These are phyloP conservation scores for Amanita inopinata DNA, from an alignment of 768 basidiomycete genomes.

Conservation along the genomic window DNA sequence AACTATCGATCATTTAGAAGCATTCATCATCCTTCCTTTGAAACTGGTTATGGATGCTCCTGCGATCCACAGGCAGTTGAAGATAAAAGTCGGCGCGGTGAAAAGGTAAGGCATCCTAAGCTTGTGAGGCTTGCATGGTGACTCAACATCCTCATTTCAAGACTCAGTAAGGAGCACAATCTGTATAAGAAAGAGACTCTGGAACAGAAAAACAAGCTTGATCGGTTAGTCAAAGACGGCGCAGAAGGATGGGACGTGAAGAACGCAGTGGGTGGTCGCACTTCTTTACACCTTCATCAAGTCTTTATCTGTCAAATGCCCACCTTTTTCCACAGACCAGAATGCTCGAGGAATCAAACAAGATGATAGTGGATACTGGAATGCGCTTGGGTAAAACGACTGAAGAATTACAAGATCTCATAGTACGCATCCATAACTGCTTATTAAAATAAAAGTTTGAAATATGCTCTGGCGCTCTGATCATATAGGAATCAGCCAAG, in stretches of 20 bases:
- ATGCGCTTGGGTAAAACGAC: slow-evolving; percentile 51
- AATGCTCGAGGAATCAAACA: slow-evolving; percentile 68
- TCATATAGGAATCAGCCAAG: slow-evolving; percentile 33
- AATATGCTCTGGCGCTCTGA: no score
- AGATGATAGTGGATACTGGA: slow-evolving; percentile 67
- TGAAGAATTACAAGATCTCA: slow-evolving; percentile 52
- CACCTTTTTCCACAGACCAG: slow-evolving; percentile 34
- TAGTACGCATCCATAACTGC: slow-evolving; percentile 47
- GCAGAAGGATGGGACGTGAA: slow-evolving; percentile 72
- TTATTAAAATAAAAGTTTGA: no score
- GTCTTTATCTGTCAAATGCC: no score
- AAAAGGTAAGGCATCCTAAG: slow-evolving; percentile 37
- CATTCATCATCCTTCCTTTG: neutral
- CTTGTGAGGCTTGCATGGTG: neutral
- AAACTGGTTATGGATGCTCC: slow-evolving; percentile 34
- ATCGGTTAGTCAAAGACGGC: slow-evolving; percentile 47
- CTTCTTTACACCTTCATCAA: neutral
- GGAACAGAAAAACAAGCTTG: slow-evolving; percentile 47
- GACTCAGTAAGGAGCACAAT: slow-evolving; percentile 58
- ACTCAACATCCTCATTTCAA: slow-evolving; percentile 16
- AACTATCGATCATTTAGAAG: no score
- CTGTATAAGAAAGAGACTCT: slow-evolving; percentile 60
- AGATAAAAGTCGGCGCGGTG: slow-evolving; percentile 63
- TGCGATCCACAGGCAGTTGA: slow-evolving; percentile 54
- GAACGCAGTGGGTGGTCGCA: slow-evolving; percentile 47